Conservation (phyloP, 225 moss, liverwort and hornwort genomes). For the Physcomitrellopsis africana region DNA sequence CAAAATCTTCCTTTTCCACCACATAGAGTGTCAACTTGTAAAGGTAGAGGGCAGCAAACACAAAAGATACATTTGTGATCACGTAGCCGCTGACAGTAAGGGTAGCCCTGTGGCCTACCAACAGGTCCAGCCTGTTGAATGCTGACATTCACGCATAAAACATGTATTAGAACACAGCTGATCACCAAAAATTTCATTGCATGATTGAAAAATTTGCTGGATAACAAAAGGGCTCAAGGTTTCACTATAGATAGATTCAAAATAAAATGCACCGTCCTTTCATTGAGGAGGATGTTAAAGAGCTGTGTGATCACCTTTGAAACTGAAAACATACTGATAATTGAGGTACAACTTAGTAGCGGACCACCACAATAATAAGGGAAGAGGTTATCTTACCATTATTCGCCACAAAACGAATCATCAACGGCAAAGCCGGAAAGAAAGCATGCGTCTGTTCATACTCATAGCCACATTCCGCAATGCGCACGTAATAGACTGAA, state of each 20-base stretch:
- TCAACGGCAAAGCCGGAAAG: slow-evolving; percentile 72
- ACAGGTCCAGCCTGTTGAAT: slow-evolving; percentile 53
- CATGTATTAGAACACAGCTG: slow-evolving; percentile 25
- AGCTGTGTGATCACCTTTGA: too few species aligned
- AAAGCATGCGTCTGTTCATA: slow-evolving; percentile 93
- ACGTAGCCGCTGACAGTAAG: slow-evolving; percentile 73
- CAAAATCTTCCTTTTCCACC: slow-evolving; percentile 68
- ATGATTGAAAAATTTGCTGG: slow-evolving; percentile 13
- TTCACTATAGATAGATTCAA: too few species aligned
- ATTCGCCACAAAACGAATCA: slow-evolving; percentile 61
- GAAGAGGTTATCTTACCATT: slow-evolving; percentile 43
- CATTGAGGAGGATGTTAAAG: too few species aligned
- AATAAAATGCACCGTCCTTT: too few species aligned
- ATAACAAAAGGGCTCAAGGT: slow-evolving; percentile 1
- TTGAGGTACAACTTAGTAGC: slow-evolving; percentile 8
- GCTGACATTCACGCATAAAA: slow-evolving; percentile 50
- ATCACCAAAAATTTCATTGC: neutral
- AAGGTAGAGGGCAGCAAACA: slow-evolving; percentile 71
- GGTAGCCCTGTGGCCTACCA: slow-evolving; percentile 75
- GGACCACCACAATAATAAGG: slow-evolving; percentile 5
- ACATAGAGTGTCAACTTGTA: slow-evolving; percentile 64
- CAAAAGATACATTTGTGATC: slow-evolving; percentile 79
- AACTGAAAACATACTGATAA: neutral
- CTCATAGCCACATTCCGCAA: slow-evolving; percentile 96
- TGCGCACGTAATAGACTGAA: slow-evolving; percentile 82